phyloP scores from a whole-genome alignment of 441 rosid genomes.

The Daphne laureola region DNA sequence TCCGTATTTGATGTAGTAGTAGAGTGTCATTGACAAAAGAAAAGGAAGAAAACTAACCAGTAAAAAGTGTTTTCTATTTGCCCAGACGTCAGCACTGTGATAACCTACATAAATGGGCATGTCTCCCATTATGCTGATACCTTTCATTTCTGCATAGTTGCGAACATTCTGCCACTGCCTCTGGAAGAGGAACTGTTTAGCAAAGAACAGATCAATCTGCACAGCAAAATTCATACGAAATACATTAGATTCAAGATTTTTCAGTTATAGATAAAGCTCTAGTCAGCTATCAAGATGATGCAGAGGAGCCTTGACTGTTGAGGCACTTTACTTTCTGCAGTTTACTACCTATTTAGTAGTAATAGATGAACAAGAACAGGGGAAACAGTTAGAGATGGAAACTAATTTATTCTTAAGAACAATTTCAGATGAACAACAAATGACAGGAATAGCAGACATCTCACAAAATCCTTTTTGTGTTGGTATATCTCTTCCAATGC shows the following conservation, averaged over 20 bases:
- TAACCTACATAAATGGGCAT: slow-evolving; percentile 97
- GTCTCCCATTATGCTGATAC: slow-evolving; percentile 93
- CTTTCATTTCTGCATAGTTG: slow-evolving; percentile 58
- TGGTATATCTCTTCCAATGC: slow-evolving; percentile 83
- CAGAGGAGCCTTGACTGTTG: too few species aligned
- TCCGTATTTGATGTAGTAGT: slow-evolving; percentile 9
- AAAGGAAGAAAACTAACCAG: slow-evolving; percentile 41
- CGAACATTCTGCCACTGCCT: slow-evolving; percentile 91
- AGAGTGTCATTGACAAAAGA: slow-evolving; percentile 1
- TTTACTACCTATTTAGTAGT: too few species aligned
- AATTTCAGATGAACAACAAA: too few species aligned
- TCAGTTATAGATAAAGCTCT: too few species aligned
- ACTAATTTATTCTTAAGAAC: too few species aligned
- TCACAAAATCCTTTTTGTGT: slow-evolving; percentile 71
- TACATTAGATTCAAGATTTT: too few species aligned
- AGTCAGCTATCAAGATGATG: too few species aligned
- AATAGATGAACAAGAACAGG: too few species aligned
- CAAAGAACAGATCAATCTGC: slow-evolving; percentile 83
- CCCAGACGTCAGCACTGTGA: slow-evolving; percentile 99
- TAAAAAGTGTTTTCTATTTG: slow-evolving; percentile 77
- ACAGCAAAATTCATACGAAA: slow-evolving; percentile 10
- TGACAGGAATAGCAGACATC: slow-evolving; percentile 16
- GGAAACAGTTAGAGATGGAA: too few species aligned
- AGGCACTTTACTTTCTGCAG: too few species aligned
- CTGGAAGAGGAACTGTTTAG: slow-evolving; percentile 90